Conservation (phyloP, 345 rosid species). For the Citrus maxima region DNA sequence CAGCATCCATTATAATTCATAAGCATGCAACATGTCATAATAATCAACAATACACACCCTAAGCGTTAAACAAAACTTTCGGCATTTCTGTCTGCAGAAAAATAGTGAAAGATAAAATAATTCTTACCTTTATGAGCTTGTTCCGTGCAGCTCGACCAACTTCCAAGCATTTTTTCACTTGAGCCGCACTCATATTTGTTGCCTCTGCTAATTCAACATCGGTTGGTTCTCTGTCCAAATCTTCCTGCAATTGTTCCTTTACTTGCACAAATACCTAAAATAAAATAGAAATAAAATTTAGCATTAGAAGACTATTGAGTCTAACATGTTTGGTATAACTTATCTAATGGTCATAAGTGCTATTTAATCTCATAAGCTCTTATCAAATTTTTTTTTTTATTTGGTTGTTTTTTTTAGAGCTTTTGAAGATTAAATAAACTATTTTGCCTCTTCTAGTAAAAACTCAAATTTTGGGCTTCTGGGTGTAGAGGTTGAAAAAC, state of each 20-base stretch:
- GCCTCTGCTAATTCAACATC: constrained; percentile 68
- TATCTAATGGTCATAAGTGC: too few relatives aligned
- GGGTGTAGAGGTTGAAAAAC: too few relatives aligned
- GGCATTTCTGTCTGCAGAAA: background rate
- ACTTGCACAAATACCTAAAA: constrained; percentile 58
- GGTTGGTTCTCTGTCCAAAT: constrained; percentile 58
- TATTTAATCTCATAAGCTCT: too few relatives aligned
- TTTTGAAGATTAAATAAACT: too few relatives aligned
- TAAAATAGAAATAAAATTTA: constrained; percentile 12
- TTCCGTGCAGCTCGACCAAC: constrained; percentile 84
- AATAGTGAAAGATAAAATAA: background rate
- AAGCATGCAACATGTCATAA: background rate
- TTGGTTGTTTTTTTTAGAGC: too few relatives aligned
- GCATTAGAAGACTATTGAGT: constrained; percentile 13
- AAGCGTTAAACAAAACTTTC: background rate
- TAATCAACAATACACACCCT: background rate
- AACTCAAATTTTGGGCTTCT: too few relatives aligned
- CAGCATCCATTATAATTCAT: background rate
- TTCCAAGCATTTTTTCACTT: constrained; percentile 53
- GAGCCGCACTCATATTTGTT: constrained; percentile 36
- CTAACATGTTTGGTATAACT: background rate
- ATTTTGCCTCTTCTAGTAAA: too few relatives aligned
- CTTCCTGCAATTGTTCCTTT: constrained; percentile 47
- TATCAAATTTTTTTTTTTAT: too few relatives aligned
- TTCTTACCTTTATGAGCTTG: constrained; percentile 82